Evolutionary conservation across 73 alveolate species (phyloP), one percentile per base, ranked within the genome.

Genomic region (Paramecium tetraurelia): DNA sequence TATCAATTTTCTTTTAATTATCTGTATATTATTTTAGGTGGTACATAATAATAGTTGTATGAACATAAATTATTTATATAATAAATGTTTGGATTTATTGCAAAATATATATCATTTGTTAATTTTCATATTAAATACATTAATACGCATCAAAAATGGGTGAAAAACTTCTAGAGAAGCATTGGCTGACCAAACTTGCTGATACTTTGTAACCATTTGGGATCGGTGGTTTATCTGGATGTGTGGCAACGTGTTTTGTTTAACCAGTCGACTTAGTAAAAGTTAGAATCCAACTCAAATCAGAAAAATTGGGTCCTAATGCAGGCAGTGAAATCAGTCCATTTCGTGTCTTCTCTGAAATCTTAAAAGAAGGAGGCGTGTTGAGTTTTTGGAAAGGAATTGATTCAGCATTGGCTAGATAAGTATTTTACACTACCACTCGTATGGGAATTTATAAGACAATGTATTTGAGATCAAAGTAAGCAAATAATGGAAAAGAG

Each of bases 201-300:
- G 44, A 40, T 24, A 71, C 92, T 31, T 21, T 50, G 7, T 44
- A 89, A 29, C 94, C 94, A 29, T 97, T 96, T 92, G 75, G 86
- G 4, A 97, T 96, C 48, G 99, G 99, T 14, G 99, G 99, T 12
- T 41, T 89, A 76, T 93, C 99, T 10, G 99, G 99, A 33, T 95
- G 95, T 95, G 58, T 83, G 20, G 99, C 99, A 29, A 97, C 99
- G 27, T 92, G 96, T 35, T 75, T 75, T 63, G 53, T 96, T 46
- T 94, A 96, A 86, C 99, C 99, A 35, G 96, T 96, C 7, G 99
- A 96, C 92, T 92, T 94, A 86, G 92, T 96, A 31, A 96, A 96
- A 85, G 98, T 95, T 33, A 85, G 97, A 86, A 93, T 96, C 38
- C 92, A 96, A 85, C 69, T 96, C 36, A 94, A 77, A 76, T 58